Conservation (phyloP, 768 basidiomycete genomes). For the Amanita pseudoporphyria region DNA sequence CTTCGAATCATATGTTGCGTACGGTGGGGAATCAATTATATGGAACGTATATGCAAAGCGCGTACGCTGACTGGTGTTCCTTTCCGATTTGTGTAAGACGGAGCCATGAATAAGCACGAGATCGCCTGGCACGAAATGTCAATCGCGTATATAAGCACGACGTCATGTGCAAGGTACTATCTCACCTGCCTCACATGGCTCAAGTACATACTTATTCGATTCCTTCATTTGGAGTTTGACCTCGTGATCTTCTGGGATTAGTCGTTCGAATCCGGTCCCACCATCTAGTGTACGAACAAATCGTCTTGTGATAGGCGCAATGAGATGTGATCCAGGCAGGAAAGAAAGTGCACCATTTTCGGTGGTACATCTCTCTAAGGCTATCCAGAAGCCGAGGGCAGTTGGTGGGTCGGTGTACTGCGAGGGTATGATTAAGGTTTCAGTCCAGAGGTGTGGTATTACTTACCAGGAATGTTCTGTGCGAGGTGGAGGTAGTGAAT, state of each 20-base stretch:
- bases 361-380: conserved; percentile 79
- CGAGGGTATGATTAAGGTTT: background rate
- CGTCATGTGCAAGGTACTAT: background rate
- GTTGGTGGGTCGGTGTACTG: conserved; percentile 89
- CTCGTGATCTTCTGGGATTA: conserved; percentile 31
- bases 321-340: conserved; percentile 83
- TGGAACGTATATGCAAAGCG: conserved; percentile 96
- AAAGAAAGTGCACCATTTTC: conserved; percentile 83
- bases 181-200: conserved; percentile 66
- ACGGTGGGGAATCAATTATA: conserved; percentile 73
- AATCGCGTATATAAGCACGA: background rate
- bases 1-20: conserved; percentile 74
- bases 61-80: conserved; percentile 71
- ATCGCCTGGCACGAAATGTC: conserved; percentile 43
- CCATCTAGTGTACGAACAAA: conserved; percentile 70
- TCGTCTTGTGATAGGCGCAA: conserved; percentile 65
- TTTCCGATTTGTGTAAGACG: conserved; percentile 87
- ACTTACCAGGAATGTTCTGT: conserved; percentile 66
- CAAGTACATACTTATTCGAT: conserved; percentile 44
- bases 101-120: conserved; percentile 90
- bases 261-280: conserved; percentile 78
- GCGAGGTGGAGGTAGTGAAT: background rate
- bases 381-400: conserved; percentile 96
- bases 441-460: background rate
- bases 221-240: conserved; percentile 12